A percentile compares a stretch with the other conserved stretches of the same genome.
Conservation (phyloP, 257 asterid species). For the Orobanche coerulescens region DNA sequence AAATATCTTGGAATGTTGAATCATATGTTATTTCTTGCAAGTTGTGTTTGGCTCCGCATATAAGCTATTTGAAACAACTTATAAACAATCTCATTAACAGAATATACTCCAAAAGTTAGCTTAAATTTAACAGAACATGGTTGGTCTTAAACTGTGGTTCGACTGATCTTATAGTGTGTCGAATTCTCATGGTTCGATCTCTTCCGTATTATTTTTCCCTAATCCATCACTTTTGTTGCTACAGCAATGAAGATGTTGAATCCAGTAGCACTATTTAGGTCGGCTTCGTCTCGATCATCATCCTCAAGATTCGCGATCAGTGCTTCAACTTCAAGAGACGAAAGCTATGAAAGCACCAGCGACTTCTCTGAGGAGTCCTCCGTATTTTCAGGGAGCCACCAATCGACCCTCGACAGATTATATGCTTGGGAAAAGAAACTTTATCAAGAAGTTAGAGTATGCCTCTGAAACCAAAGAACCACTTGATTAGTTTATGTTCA, state of each 20-base stretch:
- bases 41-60: too few species aligned
- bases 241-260: constrained; percentile 86
- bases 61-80: too few species aligned
- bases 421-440: constrained; percentile 97
- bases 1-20: constrained; percentile 1
- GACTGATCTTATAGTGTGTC: not conserved
- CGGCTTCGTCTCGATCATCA: constrained; percentile 76
- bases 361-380: constrained; percentile 59
- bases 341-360: constrained; percentile 55
- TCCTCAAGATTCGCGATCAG: constrained; percentile 57
- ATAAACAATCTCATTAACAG: too few species aligned
- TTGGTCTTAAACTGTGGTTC: too few species aligned
- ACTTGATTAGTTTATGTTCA: not conserved
- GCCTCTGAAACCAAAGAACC: constrained; percentile 17
- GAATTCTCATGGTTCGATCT: not conserved
- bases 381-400: constrained; percentile 64
- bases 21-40: not conserved
- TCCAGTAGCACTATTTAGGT: constrained; percentile 75
- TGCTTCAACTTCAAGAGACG: constrained; percentile 58
- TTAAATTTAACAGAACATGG: too few species aligned
- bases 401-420: constrained; percentile 77
- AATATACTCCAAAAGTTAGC: too few species aligned
- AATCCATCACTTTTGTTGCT: not conserved
- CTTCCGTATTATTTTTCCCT: constrained; percentile 17
- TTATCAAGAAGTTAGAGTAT: constrained; percentile 88